These are phyloP conservation scores for Echinochloa phyllopogon DNA, from an alignment of 176 grass and related monocot species.

Conservation along the genomic window DNA sequence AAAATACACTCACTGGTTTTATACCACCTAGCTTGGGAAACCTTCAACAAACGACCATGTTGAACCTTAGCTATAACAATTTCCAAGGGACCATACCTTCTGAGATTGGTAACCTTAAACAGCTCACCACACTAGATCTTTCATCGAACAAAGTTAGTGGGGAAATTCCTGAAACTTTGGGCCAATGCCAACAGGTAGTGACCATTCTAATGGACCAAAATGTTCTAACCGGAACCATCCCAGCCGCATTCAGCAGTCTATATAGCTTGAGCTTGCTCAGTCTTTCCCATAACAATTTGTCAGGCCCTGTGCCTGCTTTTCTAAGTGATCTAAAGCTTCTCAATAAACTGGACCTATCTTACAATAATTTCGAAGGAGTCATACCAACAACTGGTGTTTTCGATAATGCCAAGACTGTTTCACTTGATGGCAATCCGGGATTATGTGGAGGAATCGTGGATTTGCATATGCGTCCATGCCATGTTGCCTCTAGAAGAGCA, in stretches of 20 bases:
- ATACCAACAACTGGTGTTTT: not conserved
- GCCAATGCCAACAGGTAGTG: not conserved
- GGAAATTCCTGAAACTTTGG: constrained; percentile 21
- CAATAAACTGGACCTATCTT: constrained; percentile 38
- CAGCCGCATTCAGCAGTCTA: not conserved
- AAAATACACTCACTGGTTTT: constrained; percentile 25
- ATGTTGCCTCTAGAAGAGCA: not conserved
- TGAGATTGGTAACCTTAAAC: constrained; percentile 31
- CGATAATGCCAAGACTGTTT: not conserved
- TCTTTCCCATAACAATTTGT: constrained; percentile 59
- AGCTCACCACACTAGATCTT: not conserved
- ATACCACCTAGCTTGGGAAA: constrained; percentile 32
- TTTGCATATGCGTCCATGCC: constrained; percentile 33
- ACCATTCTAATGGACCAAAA: constrained; percentile 47
- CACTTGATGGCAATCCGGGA: fast-evolving
- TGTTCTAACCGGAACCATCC: constrained; percentile 44
- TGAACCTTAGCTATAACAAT: constrained; percentile 48
- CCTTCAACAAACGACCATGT: not conserved
- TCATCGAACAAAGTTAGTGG: constrained; percentile 44
- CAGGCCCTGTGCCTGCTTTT: constrained; percentile 29
- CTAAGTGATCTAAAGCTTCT: not conserved
- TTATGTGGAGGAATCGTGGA: constrained; percentile 42
- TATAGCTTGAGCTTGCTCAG: constrained; percentile 37
- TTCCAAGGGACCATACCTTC: constrained; percentile 1
- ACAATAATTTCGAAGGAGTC: not conserved